Evolutionary conservation across 2,329 filamentous ascomycete genomes (phyloP).

Genomic region (Colletotrichum siamense): DNA sequence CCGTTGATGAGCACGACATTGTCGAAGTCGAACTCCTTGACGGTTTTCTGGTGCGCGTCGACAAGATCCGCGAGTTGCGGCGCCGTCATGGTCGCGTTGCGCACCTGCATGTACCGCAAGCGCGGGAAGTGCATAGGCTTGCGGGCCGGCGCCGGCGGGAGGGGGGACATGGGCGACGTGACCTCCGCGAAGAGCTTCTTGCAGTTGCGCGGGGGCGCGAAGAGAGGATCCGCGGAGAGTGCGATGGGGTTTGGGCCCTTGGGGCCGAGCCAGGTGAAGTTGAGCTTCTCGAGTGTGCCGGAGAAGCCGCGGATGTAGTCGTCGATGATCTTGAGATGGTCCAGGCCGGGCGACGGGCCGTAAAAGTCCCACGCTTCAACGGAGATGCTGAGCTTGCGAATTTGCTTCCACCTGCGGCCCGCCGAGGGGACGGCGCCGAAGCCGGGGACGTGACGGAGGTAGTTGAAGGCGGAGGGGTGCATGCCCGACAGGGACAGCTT

Average conservation of each 20-base stretch:
- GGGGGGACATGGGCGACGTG: conserved; percentile 68
- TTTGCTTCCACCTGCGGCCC: conserved; percentile 76
- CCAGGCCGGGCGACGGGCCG: conserved; percentile 62
- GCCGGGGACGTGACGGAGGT: conserved; percentile 76
- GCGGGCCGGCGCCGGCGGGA: conserved; percentile 57
- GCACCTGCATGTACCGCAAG: conserved; percentile 71
- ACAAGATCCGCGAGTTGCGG: conserved; percentile 75
- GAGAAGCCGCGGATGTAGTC: conserved; percentile 79
- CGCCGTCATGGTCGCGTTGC: conserved; percentile 76
- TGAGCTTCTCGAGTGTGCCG: conserved; percentile 69
- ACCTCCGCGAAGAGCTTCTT: conserved; percentile 70
- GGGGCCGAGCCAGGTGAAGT: conserved; percentile 77
- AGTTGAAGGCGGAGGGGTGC: conserved; percentile 77
- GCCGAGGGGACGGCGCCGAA: conserved; percentile 78
- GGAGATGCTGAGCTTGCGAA: conserved; percentile 74
- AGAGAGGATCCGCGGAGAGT: conserved; percentile 73
- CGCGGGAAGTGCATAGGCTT: conserved; percentile 69
- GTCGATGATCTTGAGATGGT: conserved; percentile 81
- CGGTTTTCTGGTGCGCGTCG: conserved; percentile 66
- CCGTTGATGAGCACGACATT: conserved; percentile 71
- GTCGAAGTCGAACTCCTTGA: conserved; percentile 82
- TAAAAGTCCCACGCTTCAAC: conserved; percentile 74
- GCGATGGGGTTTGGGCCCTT: conserved; percentile 78
- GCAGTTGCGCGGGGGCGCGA: conserved; percentile 57
- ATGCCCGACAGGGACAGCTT: conserved; percentile 76